Base-by-base conservation (phyloP, 768 basidiomycete species). In the Nidula microcarpa region DNA sequence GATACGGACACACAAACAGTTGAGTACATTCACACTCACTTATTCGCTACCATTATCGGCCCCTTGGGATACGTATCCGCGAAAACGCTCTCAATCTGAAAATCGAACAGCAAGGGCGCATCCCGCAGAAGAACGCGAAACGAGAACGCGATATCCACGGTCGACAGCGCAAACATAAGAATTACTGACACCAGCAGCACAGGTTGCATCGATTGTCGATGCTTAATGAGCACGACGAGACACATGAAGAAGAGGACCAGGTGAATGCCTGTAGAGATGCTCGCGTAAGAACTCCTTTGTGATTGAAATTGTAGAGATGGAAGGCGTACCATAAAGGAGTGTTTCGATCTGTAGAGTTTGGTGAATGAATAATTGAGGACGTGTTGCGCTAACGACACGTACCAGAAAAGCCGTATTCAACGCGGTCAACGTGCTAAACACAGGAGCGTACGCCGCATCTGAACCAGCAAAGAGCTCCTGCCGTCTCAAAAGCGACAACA, bases 61-160 rank as follows among this genome's bases (percentile, higher is more conserved):
- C 48, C 50, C 47, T 47, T 46, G 14, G 45, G 36, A 33, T 50
- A 47, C 11, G 45, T 54, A 39, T 44, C 33, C 10, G 47, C 50
- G 33, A 49, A 30, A 35, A 34, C 18, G 36, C 11, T 17, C 2
- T 49, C 47, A 13, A 23, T 30, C 35, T 48, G 9, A 33, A 41
- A n/a, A 50, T 52, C 1, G 47, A 52, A 49, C 33, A 33, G 14
- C 44, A 41, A 32, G 23, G 54, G 55, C 34, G 47, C 14, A 18
- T 43, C 36, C 36, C 36, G 6, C 13, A 54, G 11, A 32, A 57
- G 33, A 23, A 49, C 43, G 16, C 54, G 17, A 5, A 55, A 48
- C n/a, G 58, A 52, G 14, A 59, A 33, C 1, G 53, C 58, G 43
- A 59, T 55, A 43, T 59, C 58, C 16, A 51, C 53, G 0, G 58